Evolutionary conservation across 129 eudicot species (phyloP), one percentile per base, ranked within the genome.

Genomic region (Oenanthe sinensis): DNA sequence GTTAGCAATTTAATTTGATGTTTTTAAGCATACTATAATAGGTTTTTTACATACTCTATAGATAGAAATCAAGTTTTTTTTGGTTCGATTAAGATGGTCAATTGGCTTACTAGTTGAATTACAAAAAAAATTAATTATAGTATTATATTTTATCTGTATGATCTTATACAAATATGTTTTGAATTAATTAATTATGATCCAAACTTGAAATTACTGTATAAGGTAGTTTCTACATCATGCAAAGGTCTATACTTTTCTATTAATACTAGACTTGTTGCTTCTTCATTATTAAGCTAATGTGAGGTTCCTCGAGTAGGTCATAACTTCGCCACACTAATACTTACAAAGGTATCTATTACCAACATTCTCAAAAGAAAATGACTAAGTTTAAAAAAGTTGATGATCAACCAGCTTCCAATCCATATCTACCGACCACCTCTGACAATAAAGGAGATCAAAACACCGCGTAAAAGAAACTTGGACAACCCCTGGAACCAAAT

Each of bases 371-470:
- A 48, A 48, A 48, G 19, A 13, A 48, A 48, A 48, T 48, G 19
- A 48, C 54, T 4, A 44, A 15, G 54, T 48, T 48, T 48, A 15
- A 55, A 26, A 55, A 55, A 17, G 65, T 22, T 55, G 26, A 4
- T 5, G 28, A 55, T 55, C 6, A 49, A 49, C 55, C 55, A 49
- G 55, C 55, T 49, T 49, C 26, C 62, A 6, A 52, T 58, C 65
- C 65, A 55, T 58, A 58, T 58, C 67, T n/a, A n/a, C n/a, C n/a
- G n/a, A n/a, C n/a, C 24, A 58, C 67, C 67, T 58, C 67, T 55
- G n/a, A n/a, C 30, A 58, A 58, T 58, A 8, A 26, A 58, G 67
- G 67, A 58, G 30, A n/a, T 2, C 30, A 58, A 4, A 8, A 58
- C 6, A 22, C 30, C 33, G 4, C 30, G 14, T 58, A 4, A 58